These are phyloP conservation scores for Gymnopilus junonius DNA, from an alignment of 768 basidiomycete species.

Conservation along the genomic window DNA sequence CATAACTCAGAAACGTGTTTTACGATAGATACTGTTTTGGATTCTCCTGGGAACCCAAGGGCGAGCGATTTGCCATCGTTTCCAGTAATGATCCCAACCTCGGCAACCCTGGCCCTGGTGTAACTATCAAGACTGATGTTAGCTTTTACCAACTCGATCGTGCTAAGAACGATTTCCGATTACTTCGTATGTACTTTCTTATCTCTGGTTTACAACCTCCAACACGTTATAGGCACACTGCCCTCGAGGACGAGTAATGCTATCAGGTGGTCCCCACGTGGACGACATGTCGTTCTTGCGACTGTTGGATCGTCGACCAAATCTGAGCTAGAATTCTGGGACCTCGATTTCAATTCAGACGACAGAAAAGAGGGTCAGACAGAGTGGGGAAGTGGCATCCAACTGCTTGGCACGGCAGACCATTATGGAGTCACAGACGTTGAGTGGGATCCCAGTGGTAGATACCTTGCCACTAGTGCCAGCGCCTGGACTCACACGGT, in stretches of 20 bases:
- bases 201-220: slow-evolving; percentile 7
- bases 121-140: slow-evolving; percentile 95
- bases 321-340: slow-evolving; percentile 99
- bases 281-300: slow-evolving; percentile 93
- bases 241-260: slow-evolving; percentile 88
- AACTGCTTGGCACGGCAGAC: slow-evolving; percentile 84
- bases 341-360: slow-evolving; percentile 87
- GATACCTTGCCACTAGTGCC: slow-evolving; percentile 91
- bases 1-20: slow-evolving; percentile 14
- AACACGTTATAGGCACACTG: slow-evolving; percentile 60
- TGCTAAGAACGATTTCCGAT: slow-evolving; percentile 91
- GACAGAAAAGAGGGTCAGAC: slow-evolving; percentile 57
- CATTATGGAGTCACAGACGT: slow-evolving; percentile 98
- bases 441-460: slow-evolving; percentile 97
- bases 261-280: slow-evolving; percentile 95
- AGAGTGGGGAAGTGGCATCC: slow-evolving; percentile 88
- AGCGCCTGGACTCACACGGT: slow-evolving; percentile 96
- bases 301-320: slow-evolving; percentile 95
- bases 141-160: slow-evolving; percentile 95
- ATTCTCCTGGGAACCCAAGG: slow-evolving; percentile 99
- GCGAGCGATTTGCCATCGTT: slow-evolving; percentile 94
- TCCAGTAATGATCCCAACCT: slow-evolving; percentile 94
- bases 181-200: slow-evolving; percentile 64
- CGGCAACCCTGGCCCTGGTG: slow-evolving; percentile 86
- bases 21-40: slow-evolving; percentile 81